A percentile compares a stretch with the other conserved stretches of the same genome.
phyloP scores from a whole-genome alignment of 768 basidiomycete genomes.

The Suillus variegatus region DNA sequence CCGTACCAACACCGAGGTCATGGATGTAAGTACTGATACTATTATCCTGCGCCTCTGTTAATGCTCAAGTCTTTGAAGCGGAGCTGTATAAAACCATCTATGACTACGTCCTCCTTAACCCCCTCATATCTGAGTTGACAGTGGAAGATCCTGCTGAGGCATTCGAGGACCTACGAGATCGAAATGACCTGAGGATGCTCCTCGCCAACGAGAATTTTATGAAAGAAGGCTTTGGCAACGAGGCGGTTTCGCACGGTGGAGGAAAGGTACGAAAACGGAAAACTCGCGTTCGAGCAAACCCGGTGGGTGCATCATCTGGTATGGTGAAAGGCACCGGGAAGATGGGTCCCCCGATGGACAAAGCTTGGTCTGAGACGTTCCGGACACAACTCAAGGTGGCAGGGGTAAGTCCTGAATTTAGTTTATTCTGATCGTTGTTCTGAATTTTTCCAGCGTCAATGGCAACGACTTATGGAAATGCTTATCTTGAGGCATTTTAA shows the following conservation, averaged over 20 bases:
- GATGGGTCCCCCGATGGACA: constrained; percentile 78
- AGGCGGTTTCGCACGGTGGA: constrained; percentile 44
- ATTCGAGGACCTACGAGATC: constrained; percentile 94
- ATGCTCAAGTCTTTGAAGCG: constrained; percentile 45
- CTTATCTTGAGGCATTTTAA: constrained; percentile 74
- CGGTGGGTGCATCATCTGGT: constrained; percentile 25
- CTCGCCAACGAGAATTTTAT: constrained; percentile 65
- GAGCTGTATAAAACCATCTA: constrained; percentile 88
- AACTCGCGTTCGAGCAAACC: constrained; percentile 34
- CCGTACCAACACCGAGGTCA: constrained; percentile 90
- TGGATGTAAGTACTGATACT: constrained; percentile 63
- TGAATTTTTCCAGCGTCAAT: constrained; percentile 71
- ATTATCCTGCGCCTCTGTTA: neutral
- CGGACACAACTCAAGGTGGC: constrained; percentile 88
- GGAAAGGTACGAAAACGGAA: constrained; percentile 43
- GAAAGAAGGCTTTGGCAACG: constrained; percentile 63
- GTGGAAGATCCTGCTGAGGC: constrained; percentile 98
- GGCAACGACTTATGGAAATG: constrained; percentile 91
- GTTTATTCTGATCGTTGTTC: constrained; percentile 8
- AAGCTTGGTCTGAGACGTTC: constrained; percentile 77
- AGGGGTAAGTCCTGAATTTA: constrained; percentile 49
- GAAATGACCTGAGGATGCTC: constrained; percentile 84
- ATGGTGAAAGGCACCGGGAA: constrained; percentile 46
- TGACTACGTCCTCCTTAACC: constrained; percentile 63
- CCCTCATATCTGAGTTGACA: constrained; percentile 85